These are phyloP conservation scores for Nakaseomyces bracarensis DNA, from an alignment of 1,139 yeast species.

Conservation along the genomic window DNA sequence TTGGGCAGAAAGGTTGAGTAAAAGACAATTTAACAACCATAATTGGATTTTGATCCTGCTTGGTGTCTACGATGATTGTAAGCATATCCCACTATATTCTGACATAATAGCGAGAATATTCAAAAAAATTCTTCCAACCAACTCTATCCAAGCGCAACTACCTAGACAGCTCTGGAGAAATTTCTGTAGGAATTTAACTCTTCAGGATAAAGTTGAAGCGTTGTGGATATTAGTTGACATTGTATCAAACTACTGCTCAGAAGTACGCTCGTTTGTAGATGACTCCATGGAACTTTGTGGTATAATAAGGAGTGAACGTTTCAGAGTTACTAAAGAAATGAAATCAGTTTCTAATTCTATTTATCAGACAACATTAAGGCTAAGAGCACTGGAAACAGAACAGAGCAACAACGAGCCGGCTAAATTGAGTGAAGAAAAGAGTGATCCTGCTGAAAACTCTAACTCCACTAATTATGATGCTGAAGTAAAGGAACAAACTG, in stretches of 20 bases:
- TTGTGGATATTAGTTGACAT: conserved; percentile 31
- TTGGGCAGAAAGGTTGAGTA: conserved; percentile 73
- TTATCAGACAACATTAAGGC: not conserved
- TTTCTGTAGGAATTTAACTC: conserved; percentile 24
- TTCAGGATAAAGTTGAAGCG: conserved; percentile 24
- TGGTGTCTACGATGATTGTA: conserved; percentile 49
- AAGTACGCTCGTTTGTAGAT: conserved; percentile 28
- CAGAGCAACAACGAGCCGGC: not conserved
- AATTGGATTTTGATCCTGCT: conserved; percentile 73
- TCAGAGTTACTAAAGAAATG: conserved; percentile 23
- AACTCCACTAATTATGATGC: conserved; percentile 4
- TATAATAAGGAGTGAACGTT: conserved; percentile 31
- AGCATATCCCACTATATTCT: conserved; percentile 27
- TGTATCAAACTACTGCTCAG: conserved; percentile 26
- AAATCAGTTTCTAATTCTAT: conserved; percentile 16
- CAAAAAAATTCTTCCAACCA: conserved; percentile 22
- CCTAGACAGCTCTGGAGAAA: conserved; percentile 31
- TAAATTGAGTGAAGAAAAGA: conserved; percentile 11
- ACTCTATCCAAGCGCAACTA: conserved; percentile 21
- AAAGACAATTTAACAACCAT: conserved; percentile 73
- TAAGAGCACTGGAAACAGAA: not conserved
- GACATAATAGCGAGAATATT: conserved; percentile 20
- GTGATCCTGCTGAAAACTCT: conserved; percentile 32
- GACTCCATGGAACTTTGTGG: conserved; percentile 29
- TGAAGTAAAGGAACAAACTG: conserved; percentile 6